phyloP scores from a whole-genome alignment of 768 basidiomycete species.

The Suillus occidentalis region DNA sequence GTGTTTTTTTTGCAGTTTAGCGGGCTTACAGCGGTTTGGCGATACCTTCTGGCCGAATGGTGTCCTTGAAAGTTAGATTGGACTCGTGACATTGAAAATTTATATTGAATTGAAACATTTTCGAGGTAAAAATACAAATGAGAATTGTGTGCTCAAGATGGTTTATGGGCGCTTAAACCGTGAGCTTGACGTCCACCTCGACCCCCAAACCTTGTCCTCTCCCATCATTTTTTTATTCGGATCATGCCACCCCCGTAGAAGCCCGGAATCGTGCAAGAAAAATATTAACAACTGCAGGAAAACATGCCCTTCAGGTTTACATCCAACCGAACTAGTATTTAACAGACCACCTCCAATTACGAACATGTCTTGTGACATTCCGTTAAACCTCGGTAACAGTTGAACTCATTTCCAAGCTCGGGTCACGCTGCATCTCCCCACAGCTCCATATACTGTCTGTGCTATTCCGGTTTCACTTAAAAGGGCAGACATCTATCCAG shows the following conservation, averaged over 20 bases:
- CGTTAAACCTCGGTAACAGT: neutral
- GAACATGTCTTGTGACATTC: neutral
- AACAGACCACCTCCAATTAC: neutral
- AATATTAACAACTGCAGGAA: constrained; percentile 1
- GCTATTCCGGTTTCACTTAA: neutral
- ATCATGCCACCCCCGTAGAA: neutral
- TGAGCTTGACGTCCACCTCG: neutral
- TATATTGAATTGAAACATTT: neutral
- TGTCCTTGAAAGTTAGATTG: neutral
- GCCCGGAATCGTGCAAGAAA: neutral
- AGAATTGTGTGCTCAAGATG: no score
- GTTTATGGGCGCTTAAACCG: neutral
- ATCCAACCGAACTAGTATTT: neutral
- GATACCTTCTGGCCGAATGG: neutral
- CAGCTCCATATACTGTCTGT: neutral
- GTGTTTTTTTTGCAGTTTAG: no score
- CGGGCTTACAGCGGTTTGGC: neutral
- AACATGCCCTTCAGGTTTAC: neutral
- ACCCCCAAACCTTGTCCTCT: neutral
- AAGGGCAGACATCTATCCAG: neutral
- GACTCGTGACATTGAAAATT: neutral
- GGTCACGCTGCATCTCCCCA: neutral
- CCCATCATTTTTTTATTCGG: neutral
- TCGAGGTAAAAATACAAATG: neutral
- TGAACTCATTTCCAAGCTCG: neutral